phyloP scores from a whole-genome alignment of 225 moss, liverwort and hornwort genomes.

The Marchantia paleacea region DNA sequence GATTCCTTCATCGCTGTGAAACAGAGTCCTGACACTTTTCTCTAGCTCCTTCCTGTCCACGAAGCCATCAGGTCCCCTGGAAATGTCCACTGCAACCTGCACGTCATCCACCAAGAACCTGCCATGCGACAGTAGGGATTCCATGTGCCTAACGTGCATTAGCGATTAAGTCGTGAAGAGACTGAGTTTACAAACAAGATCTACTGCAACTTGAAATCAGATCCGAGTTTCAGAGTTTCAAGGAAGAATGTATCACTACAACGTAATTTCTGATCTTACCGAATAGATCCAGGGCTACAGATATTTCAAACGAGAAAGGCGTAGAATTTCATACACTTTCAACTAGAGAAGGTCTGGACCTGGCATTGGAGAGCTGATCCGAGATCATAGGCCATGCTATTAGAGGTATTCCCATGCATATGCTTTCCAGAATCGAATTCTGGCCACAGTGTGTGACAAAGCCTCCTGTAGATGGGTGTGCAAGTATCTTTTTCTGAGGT shows the following conservation, averaged over 20 bases:
- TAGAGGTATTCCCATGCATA: background rate
- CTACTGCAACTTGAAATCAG: too few relatives aligned
- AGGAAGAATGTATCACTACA: too few relatives aligned
- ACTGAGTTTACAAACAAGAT: too few relatives aligned
- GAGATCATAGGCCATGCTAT: background rate
- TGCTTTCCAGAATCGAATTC: constrained; percentile 33
- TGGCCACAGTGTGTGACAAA: constrained; percentile 44
- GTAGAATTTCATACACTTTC: too few relatives aligned
- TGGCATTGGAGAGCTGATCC: background rate
- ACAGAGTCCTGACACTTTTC: background rate
- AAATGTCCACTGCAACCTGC: background rate
- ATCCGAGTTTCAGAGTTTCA: too few relatives aligned
- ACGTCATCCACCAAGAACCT: background rate
- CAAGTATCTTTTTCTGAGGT: constrained; percentile 27
- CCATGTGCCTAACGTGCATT: too few relatives aligned
- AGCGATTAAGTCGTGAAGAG: too few relatives aligned
- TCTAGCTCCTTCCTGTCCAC: background rate
- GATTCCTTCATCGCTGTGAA: background rate
- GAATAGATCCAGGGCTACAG: too few relatives aligned
- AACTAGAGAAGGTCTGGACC: background rate
- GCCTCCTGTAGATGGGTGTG: constrained; percentile 33
- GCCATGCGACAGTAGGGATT: background rate
- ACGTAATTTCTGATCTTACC: too few relatives aligned
- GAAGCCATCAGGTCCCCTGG: background rate
- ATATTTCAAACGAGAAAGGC: too few relatives aligned